These are phyloP conservation scores for Tillandsia leiboldiana DNA, from an alignment of 176 grass and related monocot species.

Conservation along the genomic window DNA sequence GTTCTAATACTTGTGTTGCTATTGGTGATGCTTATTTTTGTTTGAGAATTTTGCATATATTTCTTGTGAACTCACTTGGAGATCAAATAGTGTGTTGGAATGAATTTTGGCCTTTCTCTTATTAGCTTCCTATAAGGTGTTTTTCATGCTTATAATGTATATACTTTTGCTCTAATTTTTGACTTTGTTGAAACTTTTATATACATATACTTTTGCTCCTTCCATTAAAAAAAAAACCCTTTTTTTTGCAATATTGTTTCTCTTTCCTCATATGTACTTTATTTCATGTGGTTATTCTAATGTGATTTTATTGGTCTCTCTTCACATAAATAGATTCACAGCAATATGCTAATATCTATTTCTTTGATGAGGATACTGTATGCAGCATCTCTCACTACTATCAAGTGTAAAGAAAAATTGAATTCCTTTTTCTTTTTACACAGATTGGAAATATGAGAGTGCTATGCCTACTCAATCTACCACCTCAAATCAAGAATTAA, in stretches of 20 bases:
- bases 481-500: slow-evolving; percentile 1
- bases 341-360: no score
- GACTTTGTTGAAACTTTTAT: no score
- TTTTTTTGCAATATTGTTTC: not conserved
- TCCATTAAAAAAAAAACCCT: not conserved
- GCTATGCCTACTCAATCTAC: not conserved
- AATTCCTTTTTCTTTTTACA: not conserved
- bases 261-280: not conserved
- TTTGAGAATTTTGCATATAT: no score
- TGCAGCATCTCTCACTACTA: no score
- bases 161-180: no score
- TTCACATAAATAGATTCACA: not conserved
- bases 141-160: not conserved
- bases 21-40: no score
- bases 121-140: not conserved
- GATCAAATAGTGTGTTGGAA: not conserved
- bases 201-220: no score
- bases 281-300: not conserved
- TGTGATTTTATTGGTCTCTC: not conserved
- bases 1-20: no score
- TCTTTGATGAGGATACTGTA: no score
- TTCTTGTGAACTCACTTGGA: not conserved
- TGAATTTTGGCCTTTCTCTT: not conserved
- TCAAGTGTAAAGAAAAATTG: not conserved
- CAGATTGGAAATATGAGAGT: slow-evolving; percentile 59